Evolutionary conservation across 2,329 filamentous ascomycete species (phyloP).

Genomic region (Aspergillus sp.): DNA sequence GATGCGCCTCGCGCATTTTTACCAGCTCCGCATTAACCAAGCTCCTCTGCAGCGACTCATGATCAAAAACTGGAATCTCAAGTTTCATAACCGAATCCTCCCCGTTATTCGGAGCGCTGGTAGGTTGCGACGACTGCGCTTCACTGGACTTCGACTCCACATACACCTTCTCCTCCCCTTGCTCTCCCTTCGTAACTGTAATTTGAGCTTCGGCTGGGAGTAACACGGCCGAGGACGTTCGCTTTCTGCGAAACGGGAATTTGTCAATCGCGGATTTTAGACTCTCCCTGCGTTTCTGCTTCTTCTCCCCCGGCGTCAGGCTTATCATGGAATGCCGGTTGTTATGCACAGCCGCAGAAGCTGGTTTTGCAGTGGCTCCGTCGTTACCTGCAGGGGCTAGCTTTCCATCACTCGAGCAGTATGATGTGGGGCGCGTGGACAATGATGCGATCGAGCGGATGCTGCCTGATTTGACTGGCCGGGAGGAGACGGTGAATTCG

Average conservation of each 20-base stretch:
- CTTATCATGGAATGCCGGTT: slow-evolving; percentile 23
- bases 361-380: background rate
- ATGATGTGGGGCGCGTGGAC: slow-evolving; percentile 36
- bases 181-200: slow-evolving; percentile 17
- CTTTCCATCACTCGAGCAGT: slow-evolving; percentile 29
- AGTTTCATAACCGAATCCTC: slow-evolving; percentile 16
- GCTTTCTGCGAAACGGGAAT: slow-evolving; percentile 31
- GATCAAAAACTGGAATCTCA: slow-evolving; percentile 30
- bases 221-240: slow-evolving; percentile 21
- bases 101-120: slow-evolving; percentile 6
- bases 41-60: slow-evolving; percentile 29
- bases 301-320: slow-evolving; percentile 20
- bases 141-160: slow-evolving; percentile 17
- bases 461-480: slow-evolving; percentile 24
- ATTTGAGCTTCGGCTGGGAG: slow-evolving; percentile 24
- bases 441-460: slow-evolving; percentile 32
- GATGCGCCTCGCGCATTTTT: slow-evolving; percentile 26
- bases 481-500: slow-evolving; percentile 25
- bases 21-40: slow-evolving; percentile 25
- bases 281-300: slow-evolving; percentile 24
- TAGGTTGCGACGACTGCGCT: background rate
- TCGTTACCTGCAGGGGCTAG: slow-evolving; percentile 7
- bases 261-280: slow-evolving; percentile 30
- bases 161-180: slow-evolving; percentile 30
- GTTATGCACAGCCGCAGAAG: background rate